These are phyloP conservation scores for Sodiomyces alkalinus DNA, from an alignment of 2,329 filamentous ascomycete species.

Conservation along the genomic window DNA sequence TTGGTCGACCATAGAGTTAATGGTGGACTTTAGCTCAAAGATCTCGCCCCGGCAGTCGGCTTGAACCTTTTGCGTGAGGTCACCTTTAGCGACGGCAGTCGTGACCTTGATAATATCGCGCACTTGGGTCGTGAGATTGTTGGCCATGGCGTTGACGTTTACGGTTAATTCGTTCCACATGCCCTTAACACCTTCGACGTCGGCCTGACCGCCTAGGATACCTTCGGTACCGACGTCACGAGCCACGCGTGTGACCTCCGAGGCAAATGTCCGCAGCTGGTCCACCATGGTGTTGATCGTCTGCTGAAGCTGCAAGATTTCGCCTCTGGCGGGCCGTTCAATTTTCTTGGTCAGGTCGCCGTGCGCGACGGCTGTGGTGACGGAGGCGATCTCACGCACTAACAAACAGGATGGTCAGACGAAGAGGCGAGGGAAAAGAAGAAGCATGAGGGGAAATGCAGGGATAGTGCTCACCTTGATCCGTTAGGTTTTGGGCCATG, in stretches of 20 bases:
- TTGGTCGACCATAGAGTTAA: conserved; percentile 99
- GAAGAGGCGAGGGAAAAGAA: not conserved
- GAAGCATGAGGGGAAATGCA: not conserved
- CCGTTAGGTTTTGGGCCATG: conserved; percentile 70
- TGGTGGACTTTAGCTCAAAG: conserved; percentile 88
- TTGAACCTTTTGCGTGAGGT: conserved; percentile 92
- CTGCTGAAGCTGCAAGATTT: conserved; percentile 70
- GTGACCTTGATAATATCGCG: conserved; percentile 84
- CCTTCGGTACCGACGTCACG: conserved; percentile 76
- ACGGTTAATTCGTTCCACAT: conserved; percentile 83
- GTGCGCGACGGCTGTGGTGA: conserved; percentile 70
- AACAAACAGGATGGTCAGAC: conserved; percentile 1
- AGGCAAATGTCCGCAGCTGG: conserved; percentile 68
- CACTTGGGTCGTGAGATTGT: conserved; percentile 76
- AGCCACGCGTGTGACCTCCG: conserved; percentile 69
- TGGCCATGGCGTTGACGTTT: conserved; percentile 79
- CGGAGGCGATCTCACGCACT: conserved; percentile 73
- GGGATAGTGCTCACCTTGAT: conserved; percentile 42
- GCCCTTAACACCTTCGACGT: conserved; percentile 71
- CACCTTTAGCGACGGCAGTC: conserved; percentile 62
- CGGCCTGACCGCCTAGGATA: conserved; percentile 67
- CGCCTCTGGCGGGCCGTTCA: conserved; percentile 63
- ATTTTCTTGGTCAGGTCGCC: conserved; percentile 78
- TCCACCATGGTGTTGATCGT: conserved; percentile 87
- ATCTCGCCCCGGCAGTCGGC: conserved; percentile 87